Percentiles rank a stretch among this genome's conserved stretches.
These are phyloP conservation scores for Cantharellus cinnabarinus DNA, from an alignment of 768 basidiomycete genomes.

Conservation along the genomic window DNA sequence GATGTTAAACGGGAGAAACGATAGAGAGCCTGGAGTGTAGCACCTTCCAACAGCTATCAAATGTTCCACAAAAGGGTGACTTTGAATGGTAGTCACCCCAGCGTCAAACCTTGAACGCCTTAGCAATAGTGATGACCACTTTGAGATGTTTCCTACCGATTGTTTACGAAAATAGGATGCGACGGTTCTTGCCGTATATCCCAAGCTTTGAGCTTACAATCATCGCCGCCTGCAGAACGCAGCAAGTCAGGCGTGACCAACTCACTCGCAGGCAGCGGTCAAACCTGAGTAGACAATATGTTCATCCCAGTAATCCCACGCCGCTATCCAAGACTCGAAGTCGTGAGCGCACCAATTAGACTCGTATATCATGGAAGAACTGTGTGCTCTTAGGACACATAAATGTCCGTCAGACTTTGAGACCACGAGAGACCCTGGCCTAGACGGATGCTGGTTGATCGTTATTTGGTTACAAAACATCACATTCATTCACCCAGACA, in stretches of 20 bases:
- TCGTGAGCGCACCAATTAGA: slow-evolving; percentile 75
- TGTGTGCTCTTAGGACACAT: slow-evolving; percentile 24
- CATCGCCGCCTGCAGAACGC: slow-evolving; percentile 62
- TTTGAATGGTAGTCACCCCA: slow-evolving; percentile 81
- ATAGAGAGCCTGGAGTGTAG: slow-evolving; percentile 6
- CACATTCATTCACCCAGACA: slow-evolving; percentile 10
- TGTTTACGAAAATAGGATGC: slow-evolving; percentile 49
- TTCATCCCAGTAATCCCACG: slow-evolving; percentile 75
- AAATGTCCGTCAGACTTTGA: slow-evolving; percentile 70
- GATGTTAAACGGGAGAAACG: neutral
- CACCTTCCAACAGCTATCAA: slow-evolving; percentile 83
- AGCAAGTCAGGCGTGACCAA: neutral
- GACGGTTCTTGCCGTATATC: slow-evolving; percentile 49
- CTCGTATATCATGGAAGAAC: neutral
- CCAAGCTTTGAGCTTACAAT: slow-evolving; percentile 79
- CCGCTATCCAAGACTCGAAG: slow-evolving; percentile 82
- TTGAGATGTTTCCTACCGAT: slow-evolving; percentile 24
- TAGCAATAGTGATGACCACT: neutral
- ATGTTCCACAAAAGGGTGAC: slow-evolving; percentile 59
- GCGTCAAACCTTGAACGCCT: slow-evolving; percentile 51
- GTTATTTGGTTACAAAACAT: neutral
- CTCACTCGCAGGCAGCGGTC: slow-evolving; percentile 4
- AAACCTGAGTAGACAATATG: slow-evolving; percentile 70
- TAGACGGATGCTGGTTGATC: neutral
- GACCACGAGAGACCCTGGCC: slow-evolving; percentile 28